Conservation (phyloP, 257 asterid genomes). For the Gentiana dahurica region DNA sequence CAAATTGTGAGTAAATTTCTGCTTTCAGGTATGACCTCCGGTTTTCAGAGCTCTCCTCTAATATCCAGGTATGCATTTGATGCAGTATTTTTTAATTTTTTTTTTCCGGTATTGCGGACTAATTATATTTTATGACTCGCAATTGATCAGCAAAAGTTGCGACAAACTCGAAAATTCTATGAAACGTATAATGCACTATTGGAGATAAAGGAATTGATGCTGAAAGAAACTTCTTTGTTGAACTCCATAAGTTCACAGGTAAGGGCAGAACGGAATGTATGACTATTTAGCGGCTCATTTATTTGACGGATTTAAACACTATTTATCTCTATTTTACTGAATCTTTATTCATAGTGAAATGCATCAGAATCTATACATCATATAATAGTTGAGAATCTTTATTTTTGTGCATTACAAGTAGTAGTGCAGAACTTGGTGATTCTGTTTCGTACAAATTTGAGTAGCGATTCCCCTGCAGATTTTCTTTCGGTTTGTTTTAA, state of each 20-base stretch:
- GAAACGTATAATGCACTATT: constrained; percentile 73
- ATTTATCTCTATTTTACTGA: no score
- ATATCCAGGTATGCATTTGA: constrained; percentile 49
- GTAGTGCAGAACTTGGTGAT: no score
- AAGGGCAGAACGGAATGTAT: constrained; percentile 1
- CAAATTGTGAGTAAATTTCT: neutral
- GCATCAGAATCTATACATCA: no score
- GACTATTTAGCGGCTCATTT: no score
- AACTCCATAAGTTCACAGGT: constrained; percentile 84
- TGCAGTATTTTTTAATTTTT: constrained; percentile 4
- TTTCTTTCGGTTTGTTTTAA: no score
- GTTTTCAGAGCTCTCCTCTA: constrained; percentile 62
- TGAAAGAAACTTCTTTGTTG: constrained; percentile 74
- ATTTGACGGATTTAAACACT: neutral
- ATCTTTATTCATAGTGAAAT: no score
- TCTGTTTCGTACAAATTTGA: no score
- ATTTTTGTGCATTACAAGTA: no score
- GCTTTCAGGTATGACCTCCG: constrained; percentile 67
- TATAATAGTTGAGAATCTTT: no score
- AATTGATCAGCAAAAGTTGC: constrained; percentile 47
- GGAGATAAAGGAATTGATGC: constrained; percentile 78
- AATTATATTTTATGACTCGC: constrained; percentile 11
- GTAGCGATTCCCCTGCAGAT: no score
- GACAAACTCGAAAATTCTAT: constrained; percentile 54
- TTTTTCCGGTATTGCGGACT: constrained; percentile 9